These are phyloP conservation scores for Mollisiaceae sp. DNA, from an alignment of 2,329 filamentous ascomycete genomes.

Conservation along the genomic window DNA sequence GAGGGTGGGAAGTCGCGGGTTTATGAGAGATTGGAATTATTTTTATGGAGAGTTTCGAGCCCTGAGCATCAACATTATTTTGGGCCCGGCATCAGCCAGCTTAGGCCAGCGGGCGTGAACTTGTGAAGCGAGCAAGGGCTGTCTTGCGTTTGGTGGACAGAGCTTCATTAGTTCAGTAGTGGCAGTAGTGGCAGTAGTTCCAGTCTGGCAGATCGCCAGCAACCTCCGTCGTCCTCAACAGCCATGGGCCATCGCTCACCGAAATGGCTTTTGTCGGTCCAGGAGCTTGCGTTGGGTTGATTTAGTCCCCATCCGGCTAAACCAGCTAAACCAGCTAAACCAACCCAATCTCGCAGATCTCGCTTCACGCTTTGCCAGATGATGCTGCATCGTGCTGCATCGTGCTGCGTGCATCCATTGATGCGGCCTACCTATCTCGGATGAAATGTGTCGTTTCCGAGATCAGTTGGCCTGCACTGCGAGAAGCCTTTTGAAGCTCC, in stretches of 20 bases:
- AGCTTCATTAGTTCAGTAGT: neutral
- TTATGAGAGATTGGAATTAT: constrained; percentile 9
- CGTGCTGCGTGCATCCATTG: neutral
- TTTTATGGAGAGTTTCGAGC: neutral
- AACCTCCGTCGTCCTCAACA: constrained; percentile 24
- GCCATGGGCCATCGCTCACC: constrained; percentile 10
- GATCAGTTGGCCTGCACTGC: neutral
- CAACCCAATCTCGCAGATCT: constrained; percentile 10
- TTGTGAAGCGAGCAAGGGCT: neutral
- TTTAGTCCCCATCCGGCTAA: constrained; percentile 11
- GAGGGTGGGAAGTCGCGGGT: constrained; percentile 2
- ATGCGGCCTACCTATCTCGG: neutral
- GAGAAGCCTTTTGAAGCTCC: neutral
- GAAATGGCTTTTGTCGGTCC: constrained; percentile 13
- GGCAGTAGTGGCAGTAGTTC: no score
- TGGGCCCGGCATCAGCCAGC: neutral
- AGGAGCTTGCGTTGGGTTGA: constrained; percentile 9
- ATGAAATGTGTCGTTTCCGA: neutral
- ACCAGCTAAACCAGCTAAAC: constrained; percentile 3
- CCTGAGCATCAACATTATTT: constrained; percentile 3
- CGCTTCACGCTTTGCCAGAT: constrained; percentile 8
- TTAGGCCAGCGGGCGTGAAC: no score
- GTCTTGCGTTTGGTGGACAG: neutral
- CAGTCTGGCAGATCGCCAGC: no score
- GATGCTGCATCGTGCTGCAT: neutral